A percentile compares a stretch with the other conserved stretches of the same genome.
Evolutionary conservation across 805 yeast species (phyloP).

Genomic region (Jamesozyma hellenica): DNA sequence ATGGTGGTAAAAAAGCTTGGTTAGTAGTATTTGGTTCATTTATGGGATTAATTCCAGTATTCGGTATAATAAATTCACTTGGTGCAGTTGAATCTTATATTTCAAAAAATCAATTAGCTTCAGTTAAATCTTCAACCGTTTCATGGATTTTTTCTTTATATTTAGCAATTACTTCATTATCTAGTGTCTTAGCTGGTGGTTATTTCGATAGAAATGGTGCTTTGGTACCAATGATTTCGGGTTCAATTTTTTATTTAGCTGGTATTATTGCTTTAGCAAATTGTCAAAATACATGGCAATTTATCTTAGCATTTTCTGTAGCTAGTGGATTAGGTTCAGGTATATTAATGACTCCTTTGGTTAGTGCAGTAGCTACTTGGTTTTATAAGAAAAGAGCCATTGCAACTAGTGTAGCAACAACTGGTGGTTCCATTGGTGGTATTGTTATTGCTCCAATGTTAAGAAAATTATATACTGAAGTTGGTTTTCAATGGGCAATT

Average conservation of each 20-base stretch:
- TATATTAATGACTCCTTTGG: slow-evolving; percentile 48
- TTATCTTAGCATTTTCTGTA: slow-evolving; percentile 48
- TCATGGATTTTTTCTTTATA: slow-evolving; percentile 64
- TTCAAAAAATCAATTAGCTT: slow-evolving; percentile 41
- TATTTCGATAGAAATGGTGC: slow-evolving; percentile 57
- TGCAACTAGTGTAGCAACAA: slow-evolving; percentile 41
- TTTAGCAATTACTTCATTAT: slow-evolving; percentile 41
- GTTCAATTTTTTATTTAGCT: slow-evolving; percentile 37
- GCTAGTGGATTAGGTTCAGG: slow-evolving; percentile 52
- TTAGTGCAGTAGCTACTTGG: slow-evolving; percentile 60
- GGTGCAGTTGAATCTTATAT: slow-evolving; percentile 63
- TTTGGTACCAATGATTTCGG: slow-evolving; percentile 33
- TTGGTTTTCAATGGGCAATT: slow-evolving; percentile 54
- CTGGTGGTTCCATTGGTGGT: slow-evolving; percentile 52
- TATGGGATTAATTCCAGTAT: slow-evolving; percentile 46
- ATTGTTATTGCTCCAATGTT: slow-evolving; percentile 45
- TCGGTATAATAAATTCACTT: slow-evolving; percentile 51
- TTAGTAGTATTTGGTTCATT: slow-evolving; percentile 50
- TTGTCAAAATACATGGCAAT: slow-evolving; percentile 46
- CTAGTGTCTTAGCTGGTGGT: slow-evolving; percentile 47
- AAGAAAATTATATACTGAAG: slow-evolving; percentile 37
- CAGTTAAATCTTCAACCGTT: slow-evolving; percentile 39
- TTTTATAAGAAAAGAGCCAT: slow-evolving; percentile 49
- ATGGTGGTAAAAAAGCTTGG: slow-evolving; percentile 53
- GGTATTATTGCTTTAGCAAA: slow-evolving; percentile 53